A percentile compares a stretch with the other conserved stretches of the same genome.
Evolutionary conservation across 257 asterid species (phyloP).

Genomic region (Primulina eburnea): DNA sequence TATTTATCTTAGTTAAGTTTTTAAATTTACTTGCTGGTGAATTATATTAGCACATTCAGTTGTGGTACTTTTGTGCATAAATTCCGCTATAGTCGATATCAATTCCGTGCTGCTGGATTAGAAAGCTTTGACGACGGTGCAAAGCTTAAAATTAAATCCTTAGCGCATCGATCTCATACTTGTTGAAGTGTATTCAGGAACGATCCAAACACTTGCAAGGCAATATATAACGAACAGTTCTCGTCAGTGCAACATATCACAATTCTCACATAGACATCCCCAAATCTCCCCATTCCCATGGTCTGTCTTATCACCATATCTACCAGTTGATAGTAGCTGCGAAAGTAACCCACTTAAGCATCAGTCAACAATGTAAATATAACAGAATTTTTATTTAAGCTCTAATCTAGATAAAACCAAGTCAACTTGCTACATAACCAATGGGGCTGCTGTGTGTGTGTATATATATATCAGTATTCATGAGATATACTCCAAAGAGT

Average conservation of each 20-base stretch:
- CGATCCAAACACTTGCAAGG: not conserved
- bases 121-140: not conserved
- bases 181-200: not conserved
- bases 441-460: too few species aligned
- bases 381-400: not conserved
- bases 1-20: not conserved
- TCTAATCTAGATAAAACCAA: constrained; percentile 5
- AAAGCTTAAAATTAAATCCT: not conserved
- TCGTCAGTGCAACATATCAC: not conserved
- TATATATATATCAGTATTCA: too few species aligned
- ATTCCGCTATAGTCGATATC: not conserved
- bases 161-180: not conserved
- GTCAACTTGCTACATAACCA: not conserved
- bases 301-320: not conserved
- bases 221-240: not conserved
- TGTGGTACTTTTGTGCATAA: not conserved
- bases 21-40: not conserved
- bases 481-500: too few species aligned
- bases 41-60: not conserved
- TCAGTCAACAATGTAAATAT: not conserved
- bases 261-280: constrained; percentile 8
- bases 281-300: not conserved
- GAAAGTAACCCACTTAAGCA: constrained; percentile 5
- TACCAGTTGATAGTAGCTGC: constrained; percentile 1
- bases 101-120: not conserved